phyloP scores from a whole-genome alignment of 2,329 filamentous ascomycete species.

The Fusarium sp. region DNA sequence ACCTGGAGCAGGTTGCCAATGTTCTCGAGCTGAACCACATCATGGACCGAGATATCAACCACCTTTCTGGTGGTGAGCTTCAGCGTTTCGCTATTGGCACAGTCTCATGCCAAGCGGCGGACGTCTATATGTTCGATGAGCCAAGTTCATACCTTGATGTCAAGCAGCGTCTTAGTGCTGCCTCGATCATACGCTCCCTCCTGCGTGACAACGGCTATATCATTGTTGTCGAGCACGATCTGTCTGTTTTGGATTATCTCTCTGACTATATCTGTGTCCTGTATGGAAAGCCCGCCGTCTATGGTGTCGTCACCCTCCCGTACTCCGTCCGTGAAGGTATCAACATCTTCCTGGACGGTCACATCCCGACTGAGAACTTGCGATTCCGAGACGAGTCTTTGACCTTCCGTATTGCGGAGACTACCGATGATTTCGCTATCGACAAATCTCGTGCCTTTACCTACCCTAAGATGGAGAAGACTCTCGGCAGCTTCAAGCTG shows the following conservation, averaged over 20 bases:
- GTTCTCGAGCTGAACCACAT: constrained; percentile 89
- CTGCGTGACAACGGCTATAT: constrained; percentile 92
- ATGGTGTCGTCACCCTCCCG: constrained; percentile 96
- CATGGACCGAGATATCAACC: constrained; percentile 87
- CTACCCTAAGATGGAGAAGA: constrained; percentile 94
- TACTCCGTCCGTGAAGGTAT: constrained; percentile 98
- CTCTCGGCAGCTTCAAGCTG: constrained; percentile 86
- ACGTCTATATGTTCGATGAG: constrained; percentile 99
- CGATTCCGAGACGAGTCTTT: constrained; percentile 97
- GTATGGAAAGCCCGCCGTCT: constrained; percentile 93
- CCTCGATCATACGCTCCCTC: constrained; percentile 89
- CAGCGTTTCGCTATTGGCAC: constrained; percentile 98
- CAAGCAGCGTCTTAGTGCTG: constrained; percentile 95
- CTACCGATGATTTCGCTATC: constrained; percentile 84
- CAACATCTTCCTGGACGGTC: constrained; percentile 98
- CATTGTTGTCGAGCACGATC: constrained; percentile 98
- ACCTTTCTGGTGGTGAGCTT: constrained; percentile 95
- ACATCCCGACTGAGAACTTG: constrained; percentile 97
- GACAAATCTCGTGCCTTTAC: constrained; percentile 86
- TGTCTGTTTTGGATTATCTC: constrained; percentile 97
- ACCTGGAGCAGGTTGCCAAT: constrained; percentile 83
- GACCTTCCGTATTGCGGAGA: constrained; percentile 92
- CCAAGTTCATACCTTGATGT: constrained; percentile 99
- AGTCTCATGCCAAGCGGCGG: constrained; percentile 93
- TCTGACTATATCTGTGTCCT: constrained; percentile 98